Conservation (phyloP, 257 asterid species). For the Coffea eugenioides region DNA sequence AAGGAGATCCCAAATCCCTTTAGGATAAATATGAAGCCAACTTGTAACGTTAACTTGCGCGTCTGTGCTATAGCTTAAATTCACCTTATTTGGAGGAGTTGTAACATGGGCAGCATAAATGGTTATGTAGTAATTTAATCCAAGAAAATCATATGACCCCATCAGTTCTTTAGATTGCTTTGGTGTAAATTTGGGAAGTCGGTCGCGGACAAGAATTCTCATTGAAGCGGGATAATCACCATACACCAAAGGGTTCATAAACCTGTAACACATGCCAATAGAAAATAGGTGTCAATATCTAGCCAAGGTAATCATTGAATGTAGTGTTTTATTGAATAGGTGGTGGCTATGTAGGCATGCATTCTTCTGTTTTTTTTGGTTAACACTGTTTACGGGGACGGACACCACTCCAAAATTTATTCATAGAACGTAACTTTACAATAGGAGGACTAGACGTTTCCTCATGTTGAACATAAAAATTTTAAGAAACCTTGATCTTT, state of each 20-base stretch:
- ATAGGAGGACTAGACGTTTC: no score
- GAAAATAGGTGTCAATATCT: no score
- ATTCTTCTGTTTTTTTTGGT: no score
- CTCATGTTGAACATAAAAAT: no score
- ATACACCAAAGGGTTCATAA: conserved; percentile 21
- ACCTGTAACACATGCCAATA: conserved; percentile 1
- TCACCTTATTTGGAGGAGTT: neutral
- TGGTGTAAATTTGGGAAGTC: neutral
- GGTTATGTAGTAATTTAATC: conserved; percentile 27
- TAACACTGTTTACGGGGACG: no score
- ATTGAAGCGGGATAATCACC: conserved; percentile 23
- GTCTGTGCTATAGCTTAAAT: conserved; percentile 15
- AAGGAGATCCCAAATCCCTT: conserved; percentile 6
- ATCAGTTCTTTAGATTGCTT: conserved; percentile 11
- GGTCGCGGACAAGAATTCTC: conserved; percentile 10
- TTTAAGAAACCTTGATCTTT: no score
- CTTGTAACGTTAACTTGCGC: conserved; percentile 16
- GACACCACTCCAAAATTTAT: no score
- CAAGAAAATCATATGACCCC: conserved; percentile 28
- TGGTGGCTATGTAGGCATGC: no score
- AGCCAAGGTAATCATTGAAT: no score
- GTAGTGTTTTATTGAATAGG: no score
- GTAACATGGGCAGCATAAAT: neutral
- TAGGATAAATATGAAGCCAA: conserved; percentile 1
- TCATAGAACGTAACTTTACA: no score